Evolutionary conservation across 495 filamentous ascomycete species (phyloP).

Genomic region (Penicillium silybi): DNA sequence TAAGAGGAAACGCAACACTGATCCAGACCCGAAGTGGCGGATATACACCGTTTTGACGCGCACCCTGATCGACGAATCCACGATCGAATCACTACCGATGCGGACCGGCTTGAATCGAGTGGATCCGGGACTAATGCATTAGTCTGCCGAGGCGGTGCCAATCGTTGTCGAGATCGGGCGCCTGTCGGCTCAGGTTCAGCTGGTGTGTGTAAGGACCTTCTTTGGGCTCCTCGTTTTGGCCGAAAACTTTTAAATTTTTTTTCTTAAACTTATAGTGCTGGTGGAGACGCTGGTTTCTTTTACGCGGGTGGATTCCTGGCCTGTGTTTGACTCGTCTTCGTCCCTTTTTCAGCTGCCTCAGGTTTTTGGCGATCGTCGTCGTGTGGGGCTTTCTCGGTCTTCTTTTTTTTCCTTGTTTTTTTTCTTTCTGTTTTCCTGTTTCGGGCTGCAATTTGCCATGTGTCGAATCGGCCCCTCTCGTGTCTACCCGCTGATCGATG

Average conservation of each 20-base stretch:
- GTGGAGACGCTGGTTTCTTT: not conserved
- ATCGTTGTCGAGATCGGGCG: conserved; percentile 15
- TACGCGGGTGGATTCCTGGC: conserved; percentile 3
- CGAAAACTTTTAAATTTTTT: conserved; percentile 5
- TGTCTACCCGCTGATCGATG: not conserved
- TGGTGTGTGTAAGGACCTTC: conserved; percentile 17
- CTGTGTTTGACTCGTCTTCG: not conserved
- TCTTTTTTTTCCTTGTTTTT: conserved; percentile 4
- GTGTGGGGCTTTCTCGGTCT: not conserved
- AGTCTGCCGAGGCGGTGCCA: conserved; percentile 17
- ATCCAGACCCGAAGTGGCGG: not conserved
- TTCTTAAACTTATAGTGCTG: conserved; percentile 7
- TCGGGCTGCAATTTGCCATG: not conserved
- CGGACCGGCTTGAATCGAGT: conserved; percentile 5
- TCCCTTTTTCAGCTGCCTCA: conserved; percentile 8
- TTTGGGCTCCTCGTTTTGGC: not conserved
- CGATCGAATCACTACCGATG: not conserved
- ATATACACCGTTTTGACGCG: conserved; percentile 9
- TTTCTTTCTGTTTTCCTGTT: not conserved
- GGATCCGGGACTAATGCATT: conserved; percentile 20
- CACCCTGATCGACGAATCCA: not conserved
- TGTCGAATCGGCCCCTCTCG: not conserved
- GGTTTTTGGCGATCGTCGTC: conserved; percentile 4
- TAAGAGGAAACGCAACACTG: too few relatives aligned
- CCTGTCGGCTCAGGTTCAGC: conserved; percentile 23